Evolutionary conservation across 768 basidiomycete genomes (phyloP).

Genomic region (Amanita fuliginea): DNA sequence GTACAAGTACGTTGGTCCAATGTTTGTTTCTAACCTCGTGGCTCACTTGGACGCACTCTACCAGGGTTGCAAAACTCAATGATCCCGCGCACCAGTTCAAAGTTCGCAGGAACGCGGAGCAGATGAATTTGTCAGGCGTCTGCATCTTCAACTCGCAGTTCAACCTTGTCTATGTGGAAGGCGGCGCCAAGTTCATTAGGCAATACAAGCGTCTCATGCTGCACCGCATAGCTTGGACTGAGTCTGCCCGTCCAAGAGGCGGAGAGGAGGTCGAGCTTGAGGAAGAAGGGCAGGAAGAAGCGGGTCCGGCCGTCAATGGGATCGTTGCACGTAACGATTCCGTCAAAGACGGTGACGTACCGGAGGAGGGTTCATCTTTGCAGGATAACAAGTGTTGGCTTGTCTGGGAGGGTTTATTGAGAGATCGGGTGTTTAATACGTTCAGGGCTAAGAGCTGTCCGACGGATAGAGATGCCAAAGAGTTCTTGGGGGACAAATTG

Average conservation of each 20-base stretch:
- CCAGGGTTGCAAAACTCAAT: slow-evolving; percentile 75
- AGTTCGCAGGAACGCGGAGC: slow-evolving; percentile 93
- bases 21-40: neutral
- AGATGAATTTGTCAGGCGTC: slow-evolving; percentile 76
- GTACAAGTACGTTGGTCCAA: slow-evolving; percentile 65
- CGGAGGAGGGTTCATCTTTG: slow-evolving; percentile 35
- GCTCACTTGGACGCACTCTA: neutral
- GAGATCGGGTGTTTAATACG: slow-evolving; percentile 68
- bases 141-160: slow-evolving; percentile 88
- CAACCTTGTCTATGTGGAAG: slow-evolving; percentile 90
- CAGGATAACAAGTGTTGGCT: slow-evolving; percentile 84
- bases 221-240: slow-evolving; percentile 88
- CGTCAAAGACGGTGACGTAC: slow-evolving; percentile 21
- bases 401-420: slow-evolving; percentile 86
- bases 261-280: slow-evolving; percentile 63
- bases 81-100: slow-evolving; percentile 94
- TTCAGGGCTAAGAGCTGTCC: slow-evolving; percentile 80
- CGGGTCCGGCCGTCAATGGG: slow-evolving; percentile 1
- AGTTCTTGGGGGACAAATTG: slow-evolving; percentile 73
- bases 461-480: slow-evolving; percentile 78
- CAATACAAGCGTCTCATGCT: slow-evolving; percentile 84
- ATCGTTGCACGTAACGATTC: slow-evolving; percentile 1
- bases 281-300: slow-evolving; percentile 20
- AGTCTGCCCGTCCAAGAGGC: slow-evolving; percentile 71
- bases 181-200: slow-evolving; percentile 74